Conservation (phyloP, 148 eudicot genomes). For the Spergularia bocconei region DNA sequence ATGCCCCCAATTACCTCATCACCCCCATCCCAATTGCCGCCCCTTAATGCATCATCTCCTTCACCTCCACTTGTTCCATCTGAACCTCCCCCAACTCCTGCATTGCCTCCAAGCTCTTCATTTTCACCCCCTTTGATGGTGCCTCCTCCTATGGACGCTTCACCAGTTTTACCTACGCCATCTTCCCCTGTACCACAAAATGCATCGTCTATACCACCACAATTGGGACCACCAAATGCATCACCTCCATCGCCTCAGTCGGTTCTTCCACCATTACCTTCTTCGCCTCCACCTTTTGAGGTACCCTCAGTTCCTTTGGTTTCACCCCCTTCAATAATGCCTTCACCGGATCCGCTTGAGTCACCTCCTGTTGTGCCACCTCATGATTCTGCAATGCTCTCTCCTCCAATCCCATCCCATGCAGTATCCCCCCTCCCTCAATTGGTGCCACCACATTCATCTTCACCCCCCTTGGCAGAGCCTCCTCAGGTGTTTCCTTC, state of each 20-base stretch:
- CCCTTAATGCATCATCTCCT: constrained; percentile 18
- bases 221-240: constrained; percentile 6
- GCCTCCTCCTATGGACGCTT: constrained; percentile 14
- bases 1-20: no score
- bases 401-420: constrained; percentile 23
- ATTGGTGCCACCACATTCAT: constrained; percentile 16
- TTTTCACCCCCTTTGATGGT: constrained; percentile 19
- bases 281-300: constrained; percentile 19
- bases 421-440: constrained; percentile 22
- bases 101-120: constrained; percentile 22
- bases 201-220: constrained; percentile 18
- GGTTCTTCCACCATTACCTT: constrained; percentile 7
- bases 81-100: constrained; percentile 15
- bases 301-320: constrained; percentile 6
- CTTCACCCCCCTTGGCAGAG: constrained; percentile 19
- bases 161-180: constrained; percentile 22
- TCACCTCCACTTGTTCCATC: constrained; percentile 11
- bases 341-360: constrained; percentile 17
- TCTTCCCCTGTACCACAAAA: constrained; percentile 10
- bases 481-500: constrained; percentile 23
- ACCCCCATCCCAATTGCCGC: background rate
- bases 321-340: constrained; percentile 18
- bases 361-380: constrained; percentile 25
- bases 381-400: constrained; percentile 17
- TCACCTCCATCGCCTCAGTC: constrained; percentile 19